Base-by-base conservation (phyloP, 2,329 filamentous ascomycete genomes). In the Phoma sp. region DNA sequence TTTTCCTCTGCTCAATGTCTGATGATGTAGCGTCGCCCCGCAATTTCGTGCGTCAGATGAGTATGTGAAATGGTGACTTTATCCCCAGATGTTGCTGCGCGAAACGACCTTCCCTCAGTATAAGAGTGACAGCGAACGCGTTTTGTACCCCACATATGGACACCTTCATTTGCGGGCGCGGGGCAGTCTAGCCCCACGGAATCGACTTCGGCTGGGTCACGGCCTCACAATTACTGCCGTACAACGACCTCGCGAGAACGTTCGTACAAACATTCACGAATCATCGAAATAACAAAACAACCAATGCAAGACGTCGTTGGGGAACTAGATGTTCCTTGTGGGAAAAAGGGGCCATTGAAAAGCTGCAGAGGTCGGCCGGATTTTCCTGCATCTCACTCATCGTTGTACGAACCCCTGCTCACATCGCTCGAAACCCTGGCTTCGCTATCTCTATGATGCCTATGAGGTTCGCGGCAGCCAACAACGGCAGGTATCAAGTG, bases 151-250 rank as follows among this genome's bases (percentile, higher is more conserved):
- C 63, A 66, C 62, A 67, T 48, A 19, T 36, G n/a, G 29, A 32
- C 40, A 51, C 38, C 53, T 43, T 57, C 49, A 51, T 48, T 19
- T 41, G 33, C 45, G 65, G 65, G 63, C 60, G 64, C 58, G 63
- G 61, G 64, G 63, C 40, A 51, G 21, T 31, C 24, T 50, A 17
- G 19, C 36, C 45, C 35, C 46, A 13, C 51, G 41, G 52, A 32
- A 46, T 4, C 31, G 15, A 37, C 22, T 45, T 55, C 45, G 52
- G 52, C 39, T 49, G 21, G 17, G 13, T 40, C 36, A 25, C 46
- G 52, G 52, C 35, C 2, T 24, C 41, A 55, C 24, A 55, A 46
- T 19, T 55, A 46, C 24, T 37, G 36, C 52, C 52, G 52, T 46
- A 45, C 46, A 41, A 46, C 35, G 4, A 36, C 32, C 27, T 45